Evolutionary conservation across 768 basidiomycete species (phyloP), one percentile per base, ranked within the genome.

Genomic region (Sarcomyxa edulis): DNA sequence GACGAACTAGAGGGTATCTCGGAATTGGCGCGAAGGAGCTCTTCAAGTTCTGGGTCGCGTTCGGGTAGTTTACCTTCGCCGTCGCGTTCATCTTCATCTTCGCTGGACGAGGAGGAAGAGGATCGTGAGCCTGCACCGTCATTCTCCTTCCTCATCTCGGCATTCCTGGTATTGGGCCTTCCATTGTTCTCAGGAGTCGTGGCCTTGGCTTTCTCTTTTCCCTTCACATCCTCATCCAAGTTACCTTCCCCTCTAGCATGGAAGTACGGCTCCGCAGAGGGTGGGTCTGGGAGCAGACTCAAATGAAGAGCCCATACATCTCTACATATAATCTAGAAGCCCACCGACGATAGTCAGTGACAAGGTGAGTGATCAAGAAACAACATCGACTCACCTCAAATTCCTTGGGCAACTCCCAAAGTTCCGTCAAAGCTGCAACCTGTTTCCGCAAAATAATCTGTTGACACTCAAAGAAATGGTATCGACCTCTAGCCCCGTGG

Each of bases 371-470:
- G 37, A 26, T 27, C 24, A 37, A 31, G 38, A 25, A 39, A 26
- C 26, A 8, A 12, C 18, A 29, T 48, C 39, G 35, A 12, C 66
- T 35, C 42, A 86, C 90, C 73, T 91, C 89, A 43, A 90, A 87
- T 52, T 89, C 85, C 0, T 66, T 53, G 6, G 89, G 89, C 15
- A 93, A 66, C n/a, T 64, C 55, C 90, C 90, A 92, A 7, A 77
- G 48, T 9, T 52, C 51, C 4, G 54, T 70, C 41, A 92, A 57
- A n/a, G 71, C 69, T 5, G 61, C 65, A 9, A 92, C 62, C 58
- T 96, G 92, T 49, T 81, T 75, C 22, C 92, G 72, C 8, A 95
- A 64, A 38, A 96, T 63, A 1, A 90, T 62, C 57, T 96, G 94
- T 24, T 89, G 66, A 50, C 85, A 87, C 46, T 93, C 84, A 44